Evolutionary conservation across 139 green algal species (phyloP).

Genomic region (Edaphochlamys debaryana): DNA sequence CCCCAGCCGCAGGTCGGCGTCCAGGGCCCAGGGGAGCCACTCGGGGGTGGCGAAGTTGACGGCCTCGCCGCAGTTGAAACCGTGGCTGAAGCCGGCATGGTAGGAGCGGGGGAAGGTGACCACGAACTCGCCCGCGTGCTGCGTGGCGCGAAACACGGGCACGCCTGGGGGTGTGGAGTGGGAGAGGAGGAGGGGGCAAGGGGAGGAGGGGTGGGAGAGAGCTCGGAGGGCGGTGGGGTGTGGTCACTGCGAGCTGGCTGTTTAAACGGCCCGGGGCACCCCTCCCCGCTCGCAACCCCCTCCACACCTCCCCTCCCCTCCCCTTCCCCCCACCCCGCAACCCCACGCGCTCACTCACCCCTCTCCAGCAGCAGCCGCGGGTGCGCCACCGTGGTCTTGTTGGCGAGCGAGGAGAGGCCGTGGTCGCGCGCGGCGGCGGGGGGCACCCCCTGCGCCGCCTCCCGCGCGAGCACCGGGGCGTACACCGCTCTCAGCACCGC

Average conservation of each 20-base stretch:
- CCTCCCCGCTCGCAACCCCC: too few relatives aligned
- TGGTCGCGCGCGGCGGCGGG: background rate
- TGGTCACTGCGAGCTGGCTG: too few relatives aligned
- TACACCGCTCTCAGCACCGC: too few relatives aligned
- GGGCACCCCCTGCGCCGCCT: background rate
- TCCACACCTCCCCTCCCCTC: too few relatives aligned
- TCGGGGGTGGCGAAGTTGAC: slow-evolving; percentile 91
- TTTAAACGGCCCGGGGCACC: too few relatives aligned
- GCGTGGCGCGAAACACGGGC: slow-evolving; percentile 68
- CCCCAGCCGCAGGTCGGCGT: slow-evolving; percentile 43
- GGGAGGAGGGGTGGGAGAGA: too few relatives aligned
- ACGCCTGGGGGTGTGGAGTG: slow-evolving; percentile 65
- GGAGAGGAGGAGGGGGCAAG: too few relatives aligned
- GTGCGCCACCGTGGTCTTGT: slow-evolving; percentile 81
- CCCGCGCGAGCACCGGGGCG: slow-evolving; percentile 13
- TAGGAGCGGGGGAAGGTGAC: slow-evolving; percentile 91
- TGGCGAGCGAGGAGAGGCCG: slow-evolving; percentile 57
- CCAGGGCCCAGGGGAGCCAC: slow-evolving; percentile 64
- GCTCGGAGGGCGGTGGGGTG: too few relatives aligned
- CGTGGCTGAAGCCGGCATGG: slow-evolving; percentile 85
- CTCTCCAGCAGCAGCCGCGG: slow-evolving; percentile 65
- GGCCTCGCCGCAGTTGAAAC: slow-evolving; percentile 91
- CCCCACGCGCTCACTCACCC: too few relatives aligned
- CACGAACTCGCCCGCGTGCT: slow-evolving; percentile 85
- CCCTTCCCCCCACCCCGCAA: too few relatives aligned